Base-by-base conservation (phyloP, 345 rosid species). In the Acer yangbiense region DNA sequence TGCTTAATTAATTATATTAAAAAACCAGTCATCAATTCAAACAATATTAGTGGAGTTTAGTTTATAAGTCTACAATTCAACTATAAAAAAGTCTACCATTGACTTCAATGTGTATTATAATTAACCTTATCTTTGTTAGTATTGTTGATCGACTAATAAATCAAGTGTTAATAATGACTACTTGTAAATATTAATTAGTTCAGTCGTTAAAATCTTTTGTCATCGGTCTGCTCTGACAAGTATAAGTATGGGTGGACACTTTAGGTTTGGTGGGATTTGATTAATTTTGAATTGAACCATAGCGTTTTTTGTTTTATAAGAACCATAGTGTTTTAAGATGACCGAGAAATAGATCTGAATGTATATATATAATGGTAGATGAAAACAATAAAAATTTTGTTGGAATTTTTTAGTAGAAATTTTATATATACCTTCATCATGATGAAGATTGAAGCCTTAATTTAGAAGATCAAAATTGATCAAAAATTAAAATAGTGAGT, bases 81-180 rank as follows among this genome's bases (percentile, higher is more conserved):
- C 39, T 35, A 35, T 4, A 35, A 35, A 35, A 35, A 4, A 35
- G 39, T 35, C 39, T 35, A 35, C 39, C 39, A 4, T 48, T 79
- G 65, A 54, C 79, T 69, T 35, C 0, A 35, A 35, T 68, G 8
- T 8, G 6, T 20, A 32, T 13, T 29, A 13, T 50, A 50, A 13
- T 50, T 13, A 50, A 27, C 35, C 27, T 27, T 62, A 32, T 17
- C 18, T 57, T 57, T 6, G 4, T 60, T 27, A 43, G 13, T 39
- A 35, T 7, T 68, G 46, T 66, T 70, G 60, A 80, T 73, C 58
- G 84, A 69, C 76, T 43, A 21, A 23, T 43, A 21, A 23, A 41
- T 3, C 18, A 25, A 62, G 17, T 62, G 60, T 62, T 62, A 41
- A 44, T 20, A 17, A 20, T 60, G 32, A n/a, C 21, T 17, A 60